Percentiles rank a stretch among this genome's conserved stretches.
Conservation (phyloP, 2,329 filamentous ascomycete genomes). For the Scortechinia acanthostroma region DNA sequence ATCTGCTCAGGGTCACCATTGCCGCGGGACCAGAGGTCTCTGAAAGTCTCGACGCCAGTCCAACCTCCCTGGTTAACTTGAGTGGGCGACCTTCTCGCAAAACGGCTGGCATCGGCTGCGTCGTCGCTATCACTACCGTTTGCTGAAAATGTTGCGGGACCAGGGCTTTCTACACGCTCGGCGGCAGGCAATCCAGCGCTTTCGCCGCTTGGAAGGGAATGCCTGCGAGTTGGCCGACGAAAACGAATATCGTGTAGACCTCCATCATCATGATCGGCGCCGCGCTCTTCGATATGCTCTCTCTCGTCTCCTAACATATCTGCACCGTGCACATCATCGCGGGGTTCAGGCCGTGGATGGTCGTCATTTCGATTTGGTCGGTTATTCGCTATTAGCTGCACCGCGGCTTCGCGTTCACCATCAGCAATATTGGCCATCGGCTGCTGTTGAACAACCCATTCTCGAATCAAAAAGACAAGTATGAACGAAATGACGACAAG, state of each 20-base stretch:
- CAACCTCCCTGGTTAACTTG: not conserved
- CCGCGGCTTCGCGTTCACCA: slow-evolving; percentile 45
- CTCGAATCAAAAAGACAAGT: slow-evolving; percentile 88
- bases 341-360: not conserved
- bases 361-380: slow-evolving; percentile 3
- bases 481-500: slow-evolving; percentile 91
- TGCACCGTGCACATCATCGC: not conserved
- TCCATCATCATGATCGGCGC: too few species aligned
- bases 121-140: not conserved
- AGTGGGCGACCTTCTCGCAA: too few species aligned
- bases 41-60: not conserved
- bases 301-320: not conserved
- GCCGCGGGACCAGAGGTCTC: not conserved
- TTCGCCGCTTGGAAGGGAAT: too few species aligned
- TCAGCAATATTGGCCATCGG: slow-evolving; percentile 80
- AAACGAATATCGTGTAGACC: too few species aligned
- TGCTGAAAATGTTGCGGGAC: not conserved
- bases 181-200: not conserved
- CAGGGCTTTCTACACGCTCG: not conserved
- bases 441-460: slow-evolving; percentile 98
- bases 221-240: too few species aligned
- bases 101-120: not conserved
- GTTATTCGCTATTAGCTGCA: slow-evolving; percentile 11
- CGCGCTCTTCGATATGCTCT: not conserved
- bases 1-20: not conserved